Evolutionary conservation across 192 early-diverging fungal genomes (phyloP), one percentile per base, ranked within the genome.

Genomic region (Backusella tarrabulga): DNA sequence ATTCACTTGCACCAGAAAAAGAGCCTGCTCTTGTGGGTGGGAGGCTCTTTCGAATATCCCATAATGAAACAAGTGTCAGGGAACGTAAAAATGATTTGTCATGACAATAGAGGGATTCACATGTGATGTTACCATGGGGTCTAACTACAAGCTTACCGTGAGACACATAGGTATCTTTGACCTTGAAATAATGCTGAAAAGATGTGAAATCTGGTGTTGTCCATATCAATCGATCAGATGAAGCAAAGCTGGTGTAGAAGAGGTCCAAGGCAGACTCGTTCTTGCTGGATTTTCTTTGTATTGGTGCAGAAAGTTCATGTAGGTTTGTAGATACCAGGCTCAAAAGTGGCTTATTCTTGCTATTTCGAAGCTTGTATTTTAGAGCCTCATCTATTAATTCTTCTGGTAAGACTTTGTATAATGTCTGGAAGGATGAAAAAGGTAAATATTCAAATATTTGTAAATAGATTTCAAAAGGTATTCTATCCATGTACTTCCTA

Each of bases 131-230:
- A n/a, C 42, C 76, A 78, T 71, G 71, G n/a, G 60, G 54, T 38
- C 56, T 72, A 36, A 81, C 26, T 14, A 81, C 46, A 23, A 81
- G 35, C 42, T 81, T 81, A 4, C 80, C 80, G 32, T 81, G 80
- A 38, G 76, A 77, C n/a, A 81, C 80, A 77, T 77, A 81, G 1
- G 66, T 56, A 77, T 81, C 72, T 68, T 81, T 81, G 4, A 81
- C 80, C 41, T 71, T 72, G 32, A 81, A 81, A 63, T 66, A 81
- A 44, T 77, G 44, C 1, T 63, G 21, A 11, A 63, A 54, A 9
- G 67, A 46, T 35, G 34, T 46, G 41, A 78, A 74, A 38, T 75
- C 73, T 3, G 80, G 80, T 29, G 46, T 26, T 19, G 77, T 73
- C 72, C 80, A 81, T 26, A 81, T 50, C 23, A 74, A 35, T 60